Conservation (phyloP, 2,329 filamentous ascomycete genomes). For the Curvularia eragrostidis region DNA sequence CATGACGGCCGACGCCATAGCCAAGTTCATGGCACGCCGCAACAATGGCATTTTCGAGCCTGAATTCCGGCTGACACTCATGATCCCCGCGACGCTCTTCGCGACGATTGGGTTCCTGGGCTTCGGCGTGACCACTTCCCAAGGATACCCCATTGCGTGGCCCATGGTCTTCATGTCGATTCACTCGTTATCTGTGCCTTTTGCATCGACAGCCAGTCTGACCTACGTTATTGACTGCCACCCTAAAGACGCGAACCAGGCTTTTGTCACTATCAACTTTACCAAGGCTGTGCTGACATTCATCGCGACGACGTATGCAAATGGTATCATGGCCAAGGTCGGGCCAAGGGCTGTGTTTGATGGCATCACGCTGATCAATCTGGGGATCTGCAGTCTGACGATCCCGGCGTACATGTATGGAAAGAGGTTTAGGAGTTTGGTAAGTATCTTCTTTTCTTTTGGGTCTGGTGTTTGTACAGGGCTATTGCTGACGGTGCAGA, state of each 20-base stretch:
- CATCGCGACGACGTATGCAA: slow-evolving; percentile 79
- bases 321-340: slow-evolving; percentile 68
- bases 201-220: slow-evolving; percentile 48
- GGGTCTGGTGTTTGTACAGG: not conserved
- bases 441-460: not conserved
- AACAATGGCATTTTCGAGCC: slow-evolving; percentile 90
- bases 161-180: slow-evolving; percentile 48
- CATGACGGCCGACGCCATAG: slow-evolving; percentile 73
- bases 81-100: slow-evolving; percentile 42
- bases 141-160: slow-evolving; percentile 34
- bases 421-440: slow-evolving; percentile 42
- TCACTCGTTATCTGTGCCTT: slow-evolving; percentile 48
- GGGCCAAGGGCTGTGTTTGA: slow-evolving; percentile 72
- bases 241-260: slow-evolving; percentile 49
- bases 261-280: slow-evolving; percentile 54
- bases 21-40: slow-evolving; percentile 71
- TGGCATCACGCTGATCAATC: slow-evolving; percentile 76
- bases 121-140: slow-evolving; percentile 49
- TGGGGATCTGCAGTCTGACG: slow-evolving; percentile 72
- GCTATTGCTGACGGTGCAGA: not conserved
- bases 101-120: slow-evolving; percentile 52
- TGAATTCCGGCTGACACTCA: slow-evolving; percentile 70
- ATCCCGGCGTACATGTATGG: slow-evolving; percentile 66
- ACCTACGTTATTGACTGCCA: slow-evolving; percentile 54
- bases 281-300: slow-evolving; percentile 51